Base-by-base conservation (phyloP, 805 yeast species). In the Zygoascus bituminiphila region DNA sequence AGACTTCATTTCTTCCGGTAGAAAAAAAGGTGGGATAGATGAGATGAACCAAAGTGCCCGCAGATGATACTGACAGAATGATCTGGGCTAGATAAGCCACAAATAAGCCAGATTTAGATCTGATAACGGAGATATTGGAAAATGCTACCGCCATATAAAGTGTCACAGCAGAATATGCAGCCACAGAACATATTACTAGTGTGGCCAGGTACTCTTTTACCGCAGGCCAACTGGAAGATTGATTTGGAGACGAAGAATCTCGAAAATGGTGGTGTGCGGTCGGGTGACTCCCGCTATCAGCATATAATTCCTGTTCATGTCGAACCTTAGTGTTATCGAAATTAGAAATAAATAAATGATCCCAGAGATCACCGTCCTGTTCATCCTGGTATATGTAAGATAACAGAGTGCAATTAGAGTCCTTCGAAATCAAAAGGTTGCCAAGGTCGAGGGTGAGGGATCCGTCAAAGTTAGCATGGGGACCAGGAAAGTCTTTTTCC, bases 31-130 rank as follows among this genome's bases (percentile, higher is more conserved):
- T 60, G 20, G 65, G 59, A 48, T 60, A 67, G 21, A 71, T 51
- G 46, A 65, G 64, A 1, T 72, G 66, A 0, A 75, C 65, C 2
- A 75, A 38, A 0, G 80, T 68, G 0, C 71, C 64, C 9, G 80
- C 65, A 0, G 78, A 65, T 24, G 69, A 58, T 1, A 71, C 47
- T 1, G 80, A 56, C 15, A 77, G 53, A 1, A 52, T 21, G 24
- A 66, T 52, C 54, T 78, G 72, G 2, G 71, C 75, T 1, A 61
- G 17, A 45, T 69, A 72, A 2, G 79, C 79, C 2, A 69, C 26
- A 5, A 73, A 51, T 5, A 77, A 59, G 0, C 82, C 81, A 1
- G 62, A 35, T 55, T 70, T 68, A 4, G 81, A 76, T 44, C 70
- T 71, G 8, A 76, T 72, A 12, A 71, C 59, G 24, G 68, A 65